phyloP scores from a whole-genome alignment of 2,329 filamentous ascomycete genomes.

The Aspergillus pseudonomiae region DNA sequence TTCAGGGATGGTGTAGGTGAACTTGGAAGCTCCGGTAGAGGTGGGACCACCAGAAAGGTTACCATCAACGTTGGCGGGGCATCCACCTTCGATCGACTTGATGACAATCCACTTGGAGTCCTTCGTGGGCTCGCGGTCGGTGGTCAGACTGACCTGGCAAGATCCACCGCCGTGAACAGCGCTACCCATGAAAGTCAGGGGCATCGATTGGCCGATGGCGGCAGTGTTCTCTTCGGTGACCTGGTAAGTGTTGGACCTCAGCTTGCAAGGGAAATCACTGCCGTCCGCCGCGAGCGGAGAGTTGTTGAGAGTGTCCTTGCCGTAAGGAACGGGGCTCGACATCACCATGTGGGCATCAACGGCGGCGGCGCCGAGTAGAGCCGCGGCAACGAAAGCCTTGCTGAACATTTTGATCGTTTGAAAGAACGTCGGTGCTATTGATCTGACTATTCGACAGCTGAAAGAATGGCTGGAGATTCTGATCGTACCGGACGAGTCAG shows the following conservation, averaged over 20 bases:
- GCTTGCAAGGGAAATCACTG: slow-evolving; percentile 82
- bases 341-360: slow-evolving; percentile 78
- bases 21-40: slow-evolving; percentile 56
- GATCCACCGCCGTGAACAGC: slow-evolving; percentile 90
- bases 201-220: slow-evolving; percentile 63
- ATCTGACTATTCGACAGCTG: slow-evolving; percentile 23
- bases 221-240: slow-evolving; percentile 60
- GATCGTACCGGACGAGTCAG: slow-evolving; percentile 42
- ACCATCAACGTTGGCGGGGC: slow-evolving; percentile 65
- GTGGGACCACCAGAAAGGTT: slow-evolving; percentile 59
- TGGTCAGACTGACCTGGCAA: slow-evolving; percentile 86
- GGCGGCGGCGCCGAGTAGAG: slow-evolving; percentile 57
- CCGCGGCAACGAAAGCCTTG: slow-evolving; percentile 40
- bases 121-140: slow-evolving; percentile 69
- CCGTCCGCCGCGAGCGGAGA: slow-evolving; percentile 64
- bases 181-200: slow-evolving; percentile 67
- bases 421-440: slow-evolving; percentile 14
- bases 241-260: slow-evolving; percentile 45
- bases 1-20: slow-evolving; percentile 71
- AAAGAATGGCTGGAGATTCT: slow-evolving; percentile 25
- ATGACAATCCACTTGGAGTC: slow-evolving; percentile 83
- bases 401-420: slow-evolving; percentile 31
- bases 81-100: slow-evolving; percentile 83
- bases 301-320: slow-evolving; percentile 57
- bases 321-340: slow-evolving; percentile 67